phyloP scores from a whole-genome alignment of 192 early-diverging fungal genomes.

The Coemansia sp. region DNA sequence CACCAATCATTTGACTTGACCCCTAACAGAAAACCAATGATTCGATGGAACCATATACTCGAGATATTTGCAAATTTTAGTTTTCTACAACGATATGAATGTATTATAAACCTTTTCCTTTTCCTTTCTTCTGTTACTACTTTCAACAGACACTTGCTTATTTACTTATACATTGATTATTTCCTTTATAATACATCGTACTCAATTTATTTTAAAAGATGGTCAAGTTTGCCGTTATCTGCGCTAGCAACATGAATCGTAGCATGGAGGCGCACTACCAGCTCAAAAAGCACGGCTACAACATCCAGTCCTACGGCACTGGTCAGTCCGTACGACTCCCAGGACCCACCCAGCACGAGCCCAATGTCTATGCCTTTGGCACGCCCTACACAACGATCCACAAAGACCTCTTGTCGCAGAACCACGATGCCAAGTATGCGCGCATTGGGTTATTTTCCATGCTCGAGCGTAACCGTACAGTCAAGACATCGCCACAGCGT shows the following conservation, averaged over 20 bases:
- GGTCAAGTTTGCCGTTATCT: slow-evolving; percentile 89
- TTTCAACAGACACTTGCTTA: no score
- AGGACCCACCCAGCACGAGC: slow-evolving; percentile 77
- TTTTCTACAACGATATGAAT: no score
- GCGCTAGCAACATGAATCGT: slow-evolving; percentile 95
- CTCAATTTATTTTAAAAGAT: slow-evolving; percentile 28
- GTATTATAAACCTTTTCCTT: no score
- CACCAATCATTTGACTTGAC: no score
- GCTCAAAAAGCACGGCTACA: slow-evolving; percentile 68
- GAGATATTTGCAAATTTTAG: no score
- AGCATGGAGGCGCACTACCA: slow-evolving; percentile 95
- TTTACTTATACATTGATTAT: not conserved
- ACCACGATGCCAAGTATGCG: slow-evolving; percentile 65
- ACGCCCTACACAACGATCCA: slow-evolving; percentile 90
- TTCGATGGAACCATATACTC: no score
- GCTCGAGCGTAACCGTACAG: slow-evolving; percentile 92
- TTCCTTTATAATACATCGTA: not conserved
- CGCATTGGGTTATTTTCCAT: slow-evolving; percentile 84
- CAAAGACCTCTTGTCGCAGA: slow-evolving; percentile 69
- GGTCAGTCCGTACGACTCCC: slow-evolving; percentile 87
- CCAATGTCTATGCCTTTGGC: slow-evolving; percentile 92
- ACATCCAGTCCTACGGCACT: slow-evolving; percentile 86
- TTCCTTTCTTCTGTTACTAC: not conserved
- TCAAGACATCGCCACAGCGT: slow-evolving; percentile 84
- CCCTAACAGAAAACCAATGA: no score